These are phyloP conservation scores for Astrothelium macrocarpum DNA, from an alignment of 495 filamentous ascomycete genomes.

Conservation along the genomic window DNA sequence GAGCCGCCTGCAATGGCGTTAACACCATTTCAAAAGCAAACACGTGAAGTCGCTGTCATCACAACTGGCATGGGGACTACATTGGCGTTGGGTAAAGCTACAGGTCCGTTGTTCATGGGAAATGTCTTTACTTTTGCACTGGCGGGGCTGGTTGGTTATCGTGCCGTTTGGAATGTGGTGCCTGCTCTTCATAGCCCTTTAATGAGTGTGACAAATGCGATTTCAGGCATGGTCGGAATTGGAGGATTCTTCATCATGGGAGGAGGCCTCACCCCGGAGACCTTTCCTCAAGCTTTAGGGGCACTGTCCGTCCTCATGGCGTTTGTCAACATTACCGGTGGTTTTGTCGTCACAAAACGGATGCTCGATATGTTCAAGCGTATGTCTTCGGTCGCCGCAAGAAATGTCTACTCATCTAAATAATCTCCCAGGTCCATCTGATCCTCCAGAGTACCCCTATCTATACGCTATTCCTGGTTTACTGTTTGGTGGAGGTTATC, in stretches of 20 bases:
- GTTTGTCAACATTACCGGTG: slow-evolving; percentile 73
- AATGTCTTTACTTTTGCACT: slow-evolving; percentile 73
- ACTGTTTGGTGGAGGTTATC: slow-evolving; percentile 65
- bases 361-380: slow-evolving; percentile 90
- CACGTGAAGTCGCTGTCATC: slow-evolving; percentile 57
- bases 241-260: slow-evolving; percentile 70
- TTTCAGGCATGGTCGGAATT: slow-evolving; percentile 77
- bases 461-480: slow-evolving; percentile 65
- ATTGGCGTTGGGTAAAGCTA: slow-evolving; percentile 63
- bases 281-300: slow-evolving; percentile 64
- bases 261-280: slow-evolving; percentile 45
- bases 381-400: slow-evolving; percentile 17
- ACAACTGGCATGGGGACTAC: slow-evolving; percentile 64
- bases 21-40: slow-evolving; percentile 66
- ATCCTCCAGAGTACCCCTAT: slow-evolving; percentile 77
- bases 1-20: slow-evolving; percentile 51
- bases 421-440: slow-evolving; percentile 47
- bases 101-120: slow-evolving; percentile 68
- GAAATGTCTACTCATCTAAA: slow-evolving; percentile 11
- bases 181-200: slow-evolving; percentile 71
- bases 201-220: slow-evolving; percentile 82
- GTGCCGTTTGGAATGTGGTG: slow-evolving; percentile 68
- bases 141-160: slow-evolving; percentile 69
- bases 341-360: slow-evolving; percentile 75
- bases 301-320: slow-evolving; percentile 69